Conservation (phyloP, 1,139 yeast genomes). For the Yamadazyma triangularis region DNA sequence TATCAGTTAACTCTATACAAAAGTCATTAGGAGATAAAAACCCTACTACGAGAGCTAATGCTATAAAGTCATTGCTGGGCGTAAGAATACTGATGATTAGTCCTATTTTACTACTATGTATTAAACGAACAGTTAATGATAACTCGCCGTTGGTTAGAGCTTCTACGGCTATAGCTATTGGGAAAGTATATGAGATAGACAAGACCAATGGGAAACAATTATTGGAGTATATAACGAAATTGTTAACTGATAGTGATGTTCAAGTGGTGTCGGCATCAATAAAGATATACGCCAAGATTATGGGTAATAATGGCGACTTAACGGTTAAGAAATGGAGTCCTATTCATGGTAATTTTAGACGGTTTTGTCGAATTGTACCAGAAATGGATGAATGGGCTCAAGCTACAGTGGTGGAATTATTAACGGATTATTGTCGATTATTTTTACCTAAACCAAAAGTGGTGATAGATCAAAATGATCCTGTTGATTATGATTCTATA, state of each 20-base stretch:
- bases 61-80: slow-evolving; percentile 77
- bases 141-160: slow-evolving; percentile 74
- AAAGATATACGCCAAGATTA: slow-evolving; percentile 47
- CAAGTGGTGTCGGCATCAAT: slow-evolving; percentile 71
- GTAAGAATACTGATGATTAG: slow-evolving; percentile 74
- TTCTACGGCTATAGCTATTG: slow-evolving; percentile 74
- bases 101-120: slow-evolving; percentile 72
- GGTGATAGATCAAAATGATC: slow-evolving; percentile 22
- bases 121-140: slow-evolving; percentile 67
- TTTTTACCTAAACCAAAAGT: slow-evolving; percentile 55
- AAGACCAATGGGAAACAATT: slow-evolving; percentile 33
- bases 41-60: slow-evolving; percentile 64
- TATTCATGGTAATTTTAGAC: slow-evolving; percentile 67
- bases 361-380: slow-evolving; percentile 50
- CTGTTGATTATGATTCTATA: slow-evolving; percentile 36
- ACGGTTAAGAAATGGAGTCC: slow-evolving; percentile 55
- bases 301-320: slow-evolving; percentile 6
- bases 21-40: slow-evolving; percentile 69
- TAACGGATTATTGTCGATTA: slow-evolving; percentile 61
- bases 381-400: slow-evolving; percentile 81
- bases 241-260: slow-evolving; percentile 61
- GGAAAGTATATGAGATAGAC: slow-evolving; percentile 53
- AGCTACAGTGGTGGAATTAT: slow-evolving; percentile 51
- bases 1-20: slow-evolving; percentile 90
- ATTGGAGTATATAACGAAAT: slow-evolving; percentile 42